Evolutionary conservation across 768 basidiomycete genomes (phyloP).

Genomic region (Podaxis sp.): DNA sequence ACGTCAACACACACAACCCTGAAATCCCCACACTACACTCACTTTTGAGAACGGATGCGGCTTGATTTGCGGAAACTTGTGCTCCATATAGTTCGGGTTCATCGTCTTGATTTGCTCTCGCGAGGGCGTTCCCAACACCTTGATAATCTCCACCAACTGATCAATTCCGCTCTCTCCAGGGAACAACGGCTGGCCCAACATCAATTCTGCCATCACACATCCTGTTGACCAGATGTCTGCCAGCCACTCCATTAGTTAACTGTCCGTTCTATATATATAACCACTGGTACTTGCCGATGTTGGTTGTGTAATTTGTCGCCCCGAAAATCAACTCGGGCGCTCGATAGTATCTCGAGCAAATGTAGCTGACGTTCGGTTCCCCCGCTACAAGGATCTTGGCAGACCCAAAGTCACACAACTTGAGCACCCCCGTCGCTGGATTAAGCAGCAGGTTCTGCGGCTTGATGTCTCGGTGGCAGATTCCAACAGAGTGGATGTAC

Average conservation of each 20-base stretch:
- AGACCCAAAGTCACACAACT: conserved; percentile 98
- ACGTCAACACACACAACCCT: neutral
- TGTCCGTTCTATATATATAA: conserved; percentile 6
- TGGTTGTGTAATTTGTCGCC: conserved; percentile 99
- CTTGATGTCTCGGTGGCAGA: conserved; percentile 99
- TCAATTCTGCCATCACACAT: conserved; percentile 99
- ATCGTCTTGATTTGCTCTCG: conserved; percentile 99
- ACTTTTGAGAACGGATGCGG: conserved; percentile 99
- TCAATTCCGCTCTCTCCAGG: conserved; percentile 99
- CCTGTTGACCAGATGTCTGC: conserved; percentile 99
- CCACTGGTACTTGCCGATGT: conserved; percentile 74
- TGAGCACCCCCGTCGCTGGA: conserved; percentile 94
- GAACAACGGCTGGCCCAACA: conserved; percentile 98
- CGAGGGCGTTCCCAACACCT: conserved; percentile 97
- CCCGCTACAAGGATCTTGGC: conserved; percentile 98
- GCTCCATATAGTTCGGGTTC: conserved; percentile 99
- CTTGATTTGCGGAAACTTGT: conserved; percentile 99
- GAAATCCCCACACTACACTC: conserved; percentile 16
- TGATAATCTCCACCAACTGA: conserved; percentile 99
- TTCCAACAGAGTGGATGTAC: conserved; percentile 99
- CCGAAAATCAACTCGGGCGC: conserved; percentile 99
- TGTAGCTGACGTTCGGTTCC: conserved; percentile 99
- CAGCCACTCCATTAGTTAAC: conserved; percentile 15
- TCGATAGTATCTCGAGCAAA: conserved; percentile 99
- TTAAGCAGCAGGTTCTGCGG: conserved; percentile 98